Conservation (phyloP, 2,329 filamentous ascomycete species). For the Fusarium sp. region DNA sequence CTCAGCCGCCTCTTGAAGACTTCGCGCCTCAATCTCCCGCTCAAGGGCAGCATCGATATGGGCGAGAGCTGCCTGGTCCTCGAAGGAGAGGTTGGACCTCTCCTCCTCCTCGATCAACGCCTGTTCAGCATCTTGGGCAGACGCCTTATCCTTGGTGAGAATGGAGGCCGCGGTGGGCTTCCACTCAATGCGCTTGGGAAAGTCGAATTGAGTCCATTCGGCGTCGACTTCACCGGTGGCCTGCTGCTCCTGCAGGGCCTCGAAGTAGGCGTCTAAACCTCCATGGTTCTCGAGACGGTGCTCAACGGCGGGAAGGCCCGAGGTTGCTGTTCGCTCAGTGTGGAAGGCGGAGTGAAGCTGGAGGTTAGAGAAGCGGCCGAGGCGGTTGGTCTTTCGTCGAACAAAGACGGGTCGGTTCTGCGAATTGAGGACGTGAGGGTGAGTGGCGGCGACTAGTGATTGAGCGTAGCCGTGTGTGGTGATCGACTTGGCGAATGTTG, state of each 20-base stretch:
- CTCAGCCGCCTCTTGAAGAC: conserved; percentile 58
- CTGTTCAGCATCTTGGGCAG: conserved; percentile 48
- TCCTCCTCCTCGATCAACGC: conserved; percentile 51
- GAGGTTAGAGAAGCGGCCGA: conserved; percentile 65
- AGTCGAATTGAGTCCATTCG: conserved; percentile 94
- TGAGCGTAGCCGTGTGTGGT: conserved; percentile 98
- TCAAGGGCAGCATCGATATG: conserved; percentile 88
- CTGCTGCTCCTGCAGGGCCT: conserved; percentile 86
- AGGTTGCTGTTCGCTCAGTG: conserved; percentile 63
- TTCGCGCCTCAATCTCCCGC: conserved; percentile 75
- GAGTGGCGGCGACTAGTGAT: conserved; percentile 94
- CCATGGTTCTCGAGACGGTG: conserved; percentile 70
- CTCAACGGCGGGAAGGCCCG: conserved; percentile 59
- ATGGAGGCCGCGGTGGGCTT: conserved; percentile 72
- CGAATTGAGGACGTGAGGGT: conserved; percentile 80
- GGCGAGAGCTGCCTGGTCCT: conserved; percentile 73
- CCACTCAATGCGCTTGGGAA: conserved; percentile 90
- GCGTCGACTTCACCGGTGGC: conserved; percentile 72
- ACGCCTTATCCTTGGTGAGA: conserved; percentile 70
- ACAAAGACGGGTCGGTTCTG: conserved; percentile 75
- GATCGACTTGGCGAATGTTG: conserved; percentile 86
- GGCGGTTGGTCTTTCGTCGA: conserved; percentile 66
- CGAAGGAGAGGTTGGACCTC: conserved; percentile 55
- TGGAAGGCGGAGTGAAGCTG: conserved; percentile 85
- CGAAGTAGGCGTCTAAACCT: conserved; percentile 90